These are phyloP conservation scores for Fusarium globosum DNA, from an alignment of 2,329 filamentous ascomycete genomes.

Conservation along the genomic window DNA sequence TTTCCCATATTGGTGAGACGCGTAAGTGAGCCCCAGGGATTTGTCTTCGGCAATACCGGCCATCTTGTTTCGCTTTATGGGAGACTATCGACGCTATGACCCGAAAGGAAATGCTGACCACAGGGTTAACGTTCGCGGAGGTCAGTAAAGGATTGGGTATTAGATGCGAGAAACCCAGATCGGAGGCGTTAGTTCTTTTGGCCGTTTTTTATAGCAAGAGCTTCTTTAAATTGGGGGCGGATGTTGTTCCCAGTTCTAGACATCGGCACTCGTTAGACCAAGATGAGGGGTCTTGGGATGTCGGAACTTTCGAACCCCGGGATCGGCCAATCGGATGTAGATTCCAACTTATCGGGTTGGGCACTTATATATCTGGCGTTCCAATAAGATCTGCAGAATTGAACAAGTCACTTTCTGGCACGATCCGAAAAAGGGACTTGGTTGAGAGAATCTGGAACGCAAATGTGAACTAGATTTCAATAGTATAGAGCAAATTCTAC, in stretches of 20 bases:
- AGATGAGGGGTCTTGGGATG: slow-evolving; percentile 11
- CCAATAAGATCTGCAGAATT: background rate
- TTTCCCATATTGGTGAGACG: slow-evolving; percentile 52
- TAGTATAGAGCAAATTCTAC: background rate
- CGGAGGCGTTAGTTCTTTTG: slow-evolving; percentile 10
- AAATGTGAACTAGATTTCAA: background rate
- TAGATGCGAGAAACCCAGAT: slow-evolving; percentile 16
- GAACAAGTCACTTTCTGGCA: background rate
- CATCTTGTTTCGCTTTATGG: slow-evolving; percentile 30
- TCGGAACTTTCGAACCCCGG: slow-evolving; percentile 6
- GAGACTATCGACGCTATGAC: slow-evolving; percentile 21
- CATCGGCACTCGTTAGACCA: background rate
- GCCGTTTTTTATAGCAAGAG: slow-evolving; percentile 2
- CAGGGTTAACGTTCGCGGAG: slow-evolving; percentile 5
- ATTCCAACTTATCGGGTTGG: slow-evolving; percentile 21
- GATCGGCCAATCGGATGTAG: slow-evolving; percentile 33
- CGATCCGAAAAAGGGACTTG: background rate
- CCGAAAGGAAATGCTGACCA: slow-evolving; percentile 1
- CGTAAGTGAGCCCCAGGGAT: slow-evolving; percentile 45
- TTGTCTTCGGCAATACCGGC: slow-evolving; percentile 31
- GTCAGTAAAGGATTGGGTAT: slow-evolving; percentile 9
- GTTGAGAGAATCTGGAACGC: background rate
- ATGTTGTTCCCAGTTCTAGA: slow-evolving; percentile 9
- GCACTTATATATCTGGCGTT: background rate
- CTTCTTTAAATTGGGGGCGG: slow-evolving; percentile 2